Percentiles rank a stretch among this genome's conserved stretches.
Conservation (phyloP, 495 filamentous ascomycete genomes). For the Letharia lupina region DNA sequence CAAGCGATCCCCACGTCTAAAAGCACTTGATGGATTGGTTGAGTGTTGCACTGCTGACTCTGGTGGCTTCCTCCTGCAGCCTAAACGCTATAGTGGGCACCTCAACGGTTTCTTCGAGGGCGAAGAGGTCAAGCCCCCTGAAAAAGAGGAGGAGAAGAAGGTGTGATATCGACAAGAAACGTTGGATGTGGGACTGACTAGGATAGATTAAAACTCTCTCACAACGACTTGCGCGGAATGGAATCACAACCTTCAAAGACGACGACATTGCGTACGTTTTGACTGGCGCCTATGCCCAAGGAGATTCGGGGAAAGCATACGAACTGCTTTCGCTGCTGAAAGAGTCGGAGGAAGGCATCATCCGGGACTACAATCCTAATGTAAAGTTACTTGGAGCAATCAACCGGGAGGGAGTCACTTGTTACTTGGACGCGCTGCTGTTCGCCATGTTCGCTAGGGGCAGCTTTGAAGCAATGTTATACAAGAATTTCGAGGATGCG, state of each 20-base stretch:
- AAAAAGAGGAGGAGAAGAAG: conserved; percentile 49
- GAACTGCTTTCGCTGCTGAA: conserved; percentile 67
- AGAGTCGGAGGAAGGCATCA: conserved; percentile 70
- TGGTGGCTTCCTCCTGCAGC: conserved; percentile 32
- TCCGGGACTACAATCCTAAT: conserved; percentile 60
- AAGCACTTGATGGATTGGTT: conserved; percentile 22
- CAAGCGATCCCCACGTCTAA: conserved; percentile 27
- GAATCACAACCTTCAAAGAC: conserved; percentile 47
- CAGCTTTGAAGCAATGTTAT: conserved; percentile 85
- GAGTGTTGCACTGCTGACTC: conserved; percentile 33
- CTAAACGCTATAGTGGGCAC: conserved; percentile 32
- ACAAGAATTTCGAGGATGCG: conserved; percentile 60
- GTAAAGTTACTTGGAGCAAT: conserved; percentile 74
- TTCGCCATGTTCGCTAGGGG: conserved; percentile 93
- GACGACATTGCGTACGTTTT: conserved; percentile 66
- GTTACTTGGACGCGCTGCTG: conserved; percentile 84
- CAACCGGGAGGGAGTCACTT: conserved; percentile 79
- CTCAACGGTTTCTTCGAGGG: conserved; percentile 49
- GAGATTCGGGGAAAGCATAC: conserved; percentile 65
- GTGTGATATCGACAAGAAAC: conserved; percentile 17
- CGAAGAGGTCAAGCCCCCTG: conserved; percentile 43
- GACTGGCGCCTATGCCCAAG: conserved; percentile 51
- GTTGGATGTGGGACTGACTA: neutral
- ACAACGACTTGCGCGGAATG: conserved; percentile 42
- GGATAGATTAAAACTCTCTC: conserved; percentile 48